phyloP scores from a whole-genome alignment of 345 rosid species.

The Brassica juncea region DNA sequence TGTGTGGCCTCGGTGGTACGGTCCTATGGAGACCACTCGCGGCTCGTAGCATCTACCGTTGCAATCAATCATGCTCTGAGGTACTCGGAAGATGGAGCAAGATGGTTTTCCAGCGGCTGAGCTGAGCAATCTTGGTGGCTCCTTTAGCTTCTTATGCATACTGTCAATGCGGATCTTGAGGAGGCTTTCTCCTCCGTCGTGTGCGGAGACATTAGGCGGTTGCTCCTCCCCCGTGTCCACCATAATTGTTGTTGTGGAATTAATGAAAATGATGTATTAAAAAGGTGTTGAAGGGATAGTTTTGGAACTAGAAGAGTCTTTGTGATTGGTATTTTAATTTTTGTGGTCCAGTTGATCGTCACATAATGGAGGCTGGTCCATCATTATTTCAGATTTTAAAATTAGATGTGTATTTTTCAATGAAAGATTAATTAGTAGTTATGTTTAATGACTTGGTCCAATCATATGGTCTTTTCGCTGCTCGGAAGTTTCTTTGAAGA shows the following conservation, averaged over 20 bases:
- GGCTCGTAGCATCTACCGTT: constrained; percentile 68
- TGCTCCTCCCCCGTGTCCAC: constrained; percentile 6
- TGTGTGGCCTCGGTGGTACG: constrained; percentile 55
- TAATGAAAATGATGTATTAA: constrained; percentile 3
- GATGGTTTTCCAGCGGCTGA: constrained; percentile 38
- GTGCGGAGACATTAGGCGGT: neutral
- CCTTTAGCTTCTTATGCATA: constrained; percentile 37
- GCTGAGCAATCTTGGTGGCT: constrained; percentile 37
- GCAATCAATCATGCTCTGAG: constrained; percentile 47
- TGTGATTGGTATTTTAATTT: constrained; percentile 1
- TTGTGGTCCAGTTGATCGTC: constrained; percentile 21
- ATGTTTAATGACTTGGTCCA: constrained; percentile 27
- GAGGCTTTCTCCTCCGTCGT: constrained; percentile 19
- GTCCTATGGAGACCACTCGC: constrained; percentile 75
- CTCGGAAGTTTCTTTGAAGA: neutral
- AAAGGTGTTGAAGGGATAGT: constrained; percentile 15
- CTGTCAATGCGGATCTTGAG: constrained; percentile 28
- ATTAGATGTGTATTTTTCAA: neutral
- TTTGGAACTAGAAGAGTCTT: neutral
- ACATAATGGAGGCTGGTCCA: constrained; percentile 8
- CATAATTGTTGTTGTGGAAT: constrained; percentile 20
- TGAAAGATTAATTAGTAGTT: neutral
- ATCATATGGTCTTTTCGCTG: constrained; percentile 11
- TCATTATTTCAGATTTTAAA: neutral
- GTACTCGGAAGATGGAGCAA: constrained; percentile 46